Evolutionary conservation across 768 basidiomycete species (phyloP).

Genomic region (Suillus americanus): DNA sequence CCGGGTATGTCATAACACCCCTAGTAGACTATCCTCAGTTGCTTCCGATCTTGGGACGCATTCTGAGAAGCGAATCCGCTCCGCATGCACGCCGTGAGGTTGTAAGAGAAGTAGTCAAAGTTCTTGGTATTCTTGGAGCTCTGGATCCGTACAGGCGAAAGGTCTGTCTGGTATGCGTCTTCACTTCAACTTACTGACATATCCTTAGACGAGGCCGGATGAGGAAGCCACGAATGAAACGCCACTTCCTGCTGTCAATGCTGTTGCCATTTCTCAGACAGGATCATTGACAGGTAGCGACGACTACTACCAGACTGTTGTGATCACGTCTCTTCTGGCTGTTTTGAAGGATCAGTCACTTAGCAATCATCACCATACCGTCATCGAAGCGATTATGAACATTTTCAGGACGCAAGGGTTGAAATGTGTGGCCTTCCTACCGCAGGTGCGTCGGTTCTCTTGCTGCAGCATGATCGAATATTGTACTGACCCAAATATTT

Average conservation of each 20-base stretch:
- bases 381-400: slow-evolving; percentile 97
- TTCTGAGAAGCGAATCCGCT: slow-evolving; percentile 79
- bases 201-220: slow-evolving; percentile 51
- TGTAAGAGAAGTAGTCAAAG: slow-evolving; percentile 91
- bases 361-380: slow-evolving; percentile 84
- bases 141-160: slow-evolving; percentile 94
- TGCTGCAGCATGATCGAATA: background rate
- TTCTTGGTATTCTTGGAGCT: slow-evolving; percentile 93
- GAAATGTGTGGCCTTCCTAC: slow-evolving; percentile 93
- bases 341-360: slow-evolving; percentile 90
- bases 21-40: slow-evolving; percentile 90
- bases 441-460: slow-evolving; percentile 60
- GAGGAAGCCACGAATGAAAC: slow-evolving; percentile 66
- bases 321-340: slow-evolving; percentile 82
- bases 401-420: slow-evolving; percentile 98
- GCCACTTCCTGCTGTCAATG: slow-evolving; percentile 58
- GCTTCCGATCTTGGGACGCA: slow-evolving; percentile 78
- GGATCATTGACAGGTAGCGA: slow-evolving; percentile 69
- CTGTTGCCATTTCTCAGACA: slow-evolving; percentile 67
- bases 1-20: slow-evolving; percentile 91
- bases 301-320: slow-evolving; percentile 97
- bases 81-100: slow-evolving; percentile 77
- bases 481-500: background rate
- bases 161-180: slow-evolving; percentile 42
- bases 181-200: slow-evolving; percentile 7